Evolutionary conservation across 441 rosid species (phyloP), one percentile per base, ranked within the genome.

Genomic region (Theobroma grandiflorum): DNA sequence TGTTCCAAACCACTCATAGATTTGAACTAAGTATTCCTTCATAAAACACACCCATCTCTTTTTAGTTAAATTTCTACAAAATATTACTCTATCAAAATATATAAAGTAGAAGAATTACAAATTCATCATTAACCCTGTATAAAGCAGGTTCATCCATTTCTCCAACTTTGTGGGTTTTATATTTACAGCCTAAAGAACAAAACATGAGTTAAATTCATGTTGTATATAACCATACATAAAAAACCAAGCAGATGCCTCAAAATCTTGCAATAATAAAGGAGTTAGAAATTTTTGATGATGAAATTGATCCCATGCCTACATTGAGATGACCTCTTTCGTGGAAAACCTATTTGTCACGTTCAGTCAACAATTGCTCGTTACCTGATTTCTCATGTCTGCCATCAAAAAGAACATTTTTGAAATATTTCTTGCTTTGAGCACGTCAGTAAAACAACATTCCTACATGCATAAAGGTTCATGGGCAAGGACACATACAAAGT

Each of bases 271-370:
- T 22, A 6, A 42, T 3, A 40, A 2, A 40, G 6, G 4, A 16
- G 22, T 49, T 15, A 66, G 9, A 14, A 26, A 69, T 42, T 40
- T 63, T 38, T 66, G 40, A 49, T 38, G 38, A 42, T 40, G 55
- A 33, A 18, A 64, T 49, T 45, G 59, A 75, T 62, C 45, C 37
- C 9, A 76, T 68, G 69, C 65, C 82, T 85, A 88, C 91, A 89
- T 87, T 85, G 40, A 88, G 89, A 76, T 88, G 91, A n/a, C 89
- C 88, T 80, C 88, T 87, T 80, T 87, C 88, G 73, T 88, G 88
- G 87, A 88, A 85, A 73, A 88, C 82, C 89, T 89, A 88, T 78
- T 88, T 86, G 88, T 86, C 84, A 72, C 87, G 45, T 82, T 88
- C 89, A 45, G 86, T 84, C 58, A 85, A 62, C 62, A 88, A 86